Evolutionary conservation across 2,329 filamentous ascomycete species (phyloP), one percentile per base, ranked within the genome.

Genomic region (Talaromyces sp.): DNA sequence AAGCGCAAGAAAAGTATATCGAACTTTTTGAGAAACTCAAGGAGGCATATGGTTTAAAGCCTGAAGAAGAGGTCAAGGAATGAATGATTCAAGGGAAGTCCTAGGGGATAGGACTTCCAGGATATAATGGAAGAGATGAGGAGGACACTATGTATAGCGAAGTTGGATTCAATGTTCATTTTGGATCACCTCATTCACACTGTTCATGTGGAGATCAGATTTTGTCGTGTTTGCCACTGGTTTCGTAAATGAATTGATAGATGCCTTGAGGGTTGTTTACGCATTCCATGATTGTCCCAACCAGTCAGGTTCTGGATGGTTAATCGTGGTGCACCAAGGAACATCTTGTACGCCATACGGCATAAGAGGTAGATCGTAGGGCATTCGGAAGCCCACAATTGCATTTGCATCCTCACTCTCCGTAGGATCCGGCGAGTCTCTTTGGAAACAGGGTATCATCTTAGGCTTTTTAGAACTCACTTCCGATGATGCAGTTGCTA

Each of bases 1-100:
- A 88, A 69, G 93, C 93, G 22, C 90, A 96, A 85, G 83, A 87
- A 76, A 82, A 85, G 74, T 97, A 97, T 80, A 85, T 96, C 72
- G 82, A 84, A 70, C 81, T 89, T 67, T 87, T 95, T 69, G 87
- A 92, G 79, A 77, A 82, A 73, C 79, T 96, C 74, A 92, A 95
- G 85, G 79, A 73, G 67, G 85, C 86, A 77, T 86, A 89, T 78
- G 90, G 89, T 11, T 70, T 70, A 31, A 27, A 61, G 19, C 22
- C 25, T 15, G 9, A 11, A 2, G 58, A 61, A 43, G 10, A 50
- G 19, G 19, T 22, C 19, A 22, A 22, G 19, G 19, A 22, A 22
- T 22, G 19, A 22, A 22, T 22, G 19, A 22, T 1, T 1, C 19
- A 22, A 22, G 19, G 19, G 19, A 22, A 22, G 19, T 22, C 19